Percentiles rank a stretch among this genome's conserved stretches.
phyloP scores from a whole-genome alignment of 2,329 filamentous ascomycete species.

The Curvularia eragrostidis region DNA sequence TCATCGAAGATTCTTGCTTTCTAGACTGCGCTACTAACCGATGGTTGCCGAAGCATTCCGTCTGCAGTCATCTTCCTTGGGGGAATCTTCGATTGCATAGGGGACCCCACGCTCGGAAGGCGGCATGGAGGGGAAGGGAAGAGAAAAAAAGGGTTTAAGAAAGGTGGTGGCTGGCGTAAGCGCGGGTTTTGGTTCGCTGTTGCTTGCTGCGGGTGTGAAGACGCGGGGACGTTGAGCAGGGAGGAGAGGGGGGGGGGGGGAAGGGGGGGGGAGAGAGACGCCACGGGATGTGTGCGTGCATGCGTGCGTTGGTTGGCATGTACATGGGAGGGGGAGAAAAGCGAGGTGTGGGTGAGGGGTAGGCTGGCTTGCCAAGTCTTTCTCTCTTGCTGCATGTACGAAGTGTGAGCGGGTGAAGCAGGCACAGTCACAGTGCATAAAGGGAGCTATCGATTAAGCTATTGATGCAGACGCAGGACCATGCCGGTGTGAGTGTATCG shows the following conservation, averaged over 20 bases:
- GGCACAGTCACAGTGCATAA: constrained; percentile 18
- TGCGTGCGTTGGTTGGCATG: neutral
- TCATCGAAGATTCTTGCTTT: constrained; percentile 1
- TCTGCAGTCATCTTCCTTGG: constrained; percentile 13
- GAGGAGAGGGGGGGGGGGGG: neutral
- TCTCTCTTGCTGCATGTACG: neutral
- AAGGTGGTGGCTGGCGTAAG: neutral
- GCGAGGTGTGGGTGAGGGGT: constrained; percentile 8
- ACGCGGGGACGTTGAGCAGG: neutral
- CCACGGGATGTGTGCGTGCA: neutral
- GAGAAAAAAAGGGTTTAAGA: neutral
- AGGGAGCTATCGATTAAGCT: constrained; percentile 17
- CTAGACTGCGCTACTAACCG: constrained; percentile 16
- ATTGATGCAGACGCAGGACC: constrained; percentile 11
- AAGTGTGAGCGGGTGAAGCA: constrained; percentile 14
- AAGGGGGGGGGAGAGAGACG: neutral
- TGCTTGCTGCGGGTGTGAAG: neutral
- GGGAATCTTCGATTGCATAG: constrained; percentile 31
- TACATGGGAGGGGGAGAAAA: neutral
- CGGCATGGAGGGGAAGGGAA: neutral
- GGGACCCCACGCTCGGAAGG: constrained; percentile 23
- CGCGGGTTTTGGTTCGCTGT: neutral
- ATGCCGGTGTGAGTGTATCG: constrained; percentile 3
- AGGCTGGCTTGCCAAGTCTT: neutral
- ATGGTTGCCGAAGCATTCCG: constrained; percentile 31